A percentile compares a stretch with the other conserved stretches of the same genome.
Conservation (phyloP, 2,329 filamentous ascomycete species). For the Sporothrix phasma region DNA sequence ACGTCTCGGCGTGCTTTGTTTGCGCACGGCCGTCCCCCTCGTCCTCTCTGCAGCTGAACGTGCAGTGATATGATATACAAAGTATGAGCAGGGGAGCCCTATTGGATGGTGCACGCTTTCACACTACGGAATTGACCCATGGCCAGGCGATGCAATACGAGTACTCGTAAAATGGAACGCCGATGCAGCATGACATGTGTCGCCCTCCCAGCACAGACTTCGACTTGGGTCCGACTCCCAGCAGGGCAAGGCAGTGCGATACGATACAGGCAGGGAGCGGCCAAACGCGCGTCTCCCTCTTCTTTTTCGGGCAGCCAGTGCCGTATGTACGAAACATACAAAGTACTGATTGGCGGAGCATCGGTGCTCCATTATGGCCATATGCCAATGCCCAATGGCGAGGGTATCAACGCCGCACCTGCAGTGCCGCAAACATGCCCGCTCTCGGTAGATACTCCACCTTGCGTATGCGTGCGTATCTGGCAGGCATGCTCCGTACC, state of each 20-base stretch:
- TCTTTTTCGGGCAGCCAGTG: neutral
- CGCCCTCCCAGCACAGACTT: neutral
- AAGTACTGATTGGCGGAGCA: neutral
- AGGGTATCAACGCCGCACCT: neutral
- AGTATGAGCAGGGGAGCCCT: neutral
- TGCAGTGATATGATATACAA: too few species aligned
- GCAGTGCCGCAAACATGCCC: neutral
- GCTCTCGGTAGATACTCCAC: neutral
- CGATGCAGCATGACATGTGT: neutral
- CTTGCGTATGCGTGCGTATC: neutral
- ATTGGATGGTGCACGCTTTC: neutral
- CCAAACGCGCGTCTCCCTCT: neutral
- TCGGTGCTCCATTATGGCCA: neutral
- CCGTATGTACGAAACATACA: too few species aligned
- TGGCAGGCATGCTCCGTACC: neutral
- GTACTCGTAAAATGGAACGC: constrained; percentile 4
- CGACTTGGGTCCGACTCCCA: neutral
- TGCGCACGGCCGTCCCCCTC: neutral
- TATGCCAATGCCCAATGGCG: neutral
- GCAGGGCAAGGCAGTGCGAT: neutral
- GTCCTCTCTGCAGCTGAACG: neutral
- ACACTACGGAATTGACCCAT: neutral
- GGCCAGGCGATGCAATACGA: constrained; percentile 5
- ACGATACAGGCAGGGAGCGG: neutral
- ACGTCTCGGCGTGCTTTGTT: neutral